A percentile compares a stretch with the other conserved stretches of the same genome.
Conservation (phyloP, 139 green algal species). For the Nannochloris sp. region DNA sequence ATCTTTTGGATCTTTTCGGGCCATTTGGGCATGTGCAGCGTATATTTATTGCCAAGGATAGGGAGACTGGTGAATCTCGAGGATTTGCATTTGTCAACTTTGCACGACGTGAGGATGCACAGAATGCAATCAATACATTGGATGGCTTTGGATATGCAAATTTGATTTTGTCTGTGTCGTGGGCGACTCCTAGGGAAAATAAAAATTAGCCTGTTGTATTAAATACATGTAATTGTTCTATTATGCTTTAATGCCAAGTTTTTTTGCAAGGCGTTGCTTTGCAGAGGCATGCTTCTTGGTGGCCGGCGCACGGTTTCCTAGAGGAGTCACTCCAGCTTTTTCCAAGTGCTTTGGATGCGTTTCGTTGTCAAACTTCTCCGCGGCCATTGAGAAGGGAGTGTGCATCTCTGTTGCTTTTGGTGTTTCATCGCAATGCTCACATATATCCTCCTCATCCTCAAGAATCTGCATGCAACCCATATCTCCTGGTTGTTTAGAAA, state of each 20-base stretch:
- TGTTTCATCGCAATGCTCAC: too few species aligned
- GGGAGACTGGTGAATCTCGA: slow-evolving; percentile 80
- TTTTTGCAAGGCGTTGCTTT: not conserved
- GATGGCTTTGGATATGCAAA: slow-evolving; percentile 97
- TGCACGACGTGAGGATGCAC: slow-evolving; percentile 71
- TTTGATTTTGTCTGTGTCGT: slow-evolving; percentile 93
- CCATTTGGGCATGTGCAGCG: slow-evolving; percentile 86
- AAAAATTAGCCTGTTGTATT: not conserved
- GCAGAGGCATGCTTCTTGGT: not conserved
- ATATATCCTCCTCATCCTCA: too few species aligned
- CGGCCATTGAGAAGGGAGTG: too few species aligned
- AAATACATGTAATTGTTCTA: not conserved
- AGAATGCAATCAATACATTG: slow-evolving; percentile 82
- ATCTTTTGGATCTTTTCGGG: slow-evolving; percentile 90
- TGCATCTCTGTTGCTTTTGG: too few species aligned
- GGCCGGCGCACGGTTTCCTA: not conserved
- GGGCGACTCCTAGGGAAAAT: slow-evolving; percentile 60
- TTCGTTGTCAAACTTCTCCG: too few species aligned
- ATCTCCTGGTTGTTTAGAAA: not conserved
- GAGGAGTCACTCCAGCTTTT: not conserved
- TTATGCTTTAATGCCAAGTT: slow-evolving; percentile 2
- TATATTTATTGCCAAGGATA: slow-evolving; percentile 92
- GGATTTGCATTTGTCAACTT: slow-evolving; percentile 99
- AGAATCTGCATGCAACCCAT: not conserved
- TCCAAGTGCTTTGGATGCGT: too few species aligned